Conservation (phyloP, 305 asterid species). For the Fraxinus baroniana region DNA sequence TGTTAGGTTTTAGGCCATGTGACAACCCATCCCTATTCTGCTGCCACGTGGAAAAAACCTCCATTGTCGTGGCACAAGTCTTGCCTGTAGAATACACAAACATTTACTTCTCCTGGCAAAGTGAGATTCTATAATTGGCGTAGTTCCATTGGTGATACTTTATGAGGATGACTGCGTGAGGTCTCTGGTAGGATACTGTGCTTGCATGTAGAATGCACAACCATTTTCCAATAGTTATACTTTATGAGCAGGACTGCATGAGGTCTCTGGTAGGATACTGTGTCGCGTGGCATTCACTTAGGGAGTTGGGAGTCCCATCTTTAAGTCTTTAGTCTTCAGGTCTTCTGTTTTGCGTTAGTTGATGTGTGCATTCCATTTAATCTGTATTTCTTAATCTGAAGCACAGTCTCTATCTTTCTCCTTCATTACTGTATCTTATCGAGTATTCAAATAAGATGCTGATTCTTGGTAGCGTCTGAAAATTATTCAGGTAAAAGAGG, state of each 20-base stretch:
- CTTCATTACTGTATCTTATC: not conserved
- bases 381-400: too few species aligned
- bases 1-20: not conserved
- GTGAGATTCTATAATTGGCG: not conserved
- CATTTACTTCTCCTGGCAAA: not conserved
- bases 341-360: too few species aligned
- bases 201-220: too few species aligned
- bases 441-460: not conserved
- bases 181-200: too few species aligned
- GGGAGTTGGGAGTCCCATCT: not conserved
- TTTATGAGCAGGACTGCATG: not conserved
- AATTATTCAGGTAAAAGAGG: conserved; percentile 69
- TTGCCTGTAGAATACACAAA: not conserved
- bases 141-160: not conserved
- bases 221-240: not conserved
- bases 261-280: not conserved
- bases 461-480: not conserved
- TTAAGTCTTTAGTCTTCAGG: too few species aligned
- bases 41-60: not conserved
- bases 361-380: too few species aligned
- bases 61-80: not conserved
- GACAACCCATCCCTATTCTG: not conserved
- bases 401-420: not conserved
- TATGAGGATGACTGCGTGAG: too few species aligned
- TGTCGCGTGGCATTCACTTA: not conserved